Percentiles rank a stretch among this genome's conserved stretches.
phyloP scores from a whole-genome alignment of 805 yeast species.

The Groenewaldozyma tartarivorans region DNA sequence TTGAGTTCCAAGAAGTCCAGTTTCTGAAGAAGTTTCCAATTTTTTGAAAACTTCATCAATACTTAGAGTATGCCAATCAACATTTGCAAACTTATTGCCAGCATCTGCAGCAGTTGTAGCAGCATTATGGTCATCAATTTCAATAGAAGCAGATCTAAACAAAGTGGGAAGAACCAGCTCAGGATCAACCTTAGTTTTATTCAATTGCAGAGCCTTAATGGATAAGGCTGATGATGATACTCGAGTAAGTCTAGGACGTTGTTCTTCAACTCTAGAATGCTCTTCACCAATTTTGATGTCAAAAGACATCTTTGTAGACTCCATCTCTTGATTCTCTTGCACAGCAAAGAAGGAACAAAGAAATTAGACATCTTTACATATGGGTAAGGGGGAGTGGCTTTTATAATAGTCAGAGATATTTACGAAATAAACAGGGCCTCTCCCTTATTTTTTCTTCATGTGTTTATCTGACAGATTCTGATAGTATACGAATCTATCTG shows the following conservation, averaged over 20 bases:
- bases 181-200: constrained; percentile 10
- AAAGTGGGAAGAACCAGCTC: constrained; percentile 11
- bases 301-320: neutral
- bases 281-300: neutral
- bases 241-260: too few species aligned
- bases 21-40: neutral
- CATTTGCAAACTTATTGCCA: neutral
- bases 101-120: neutral
- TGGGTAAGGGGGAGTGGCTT: too few species aligned
- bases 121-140: neutral
- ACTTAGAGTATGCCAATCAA: neutral
- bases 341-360: neutral
- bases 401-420: too few species aligned
- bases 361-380: too few species aligned
- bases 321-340: neutral
- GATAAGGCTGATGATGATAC: too few species aligned
- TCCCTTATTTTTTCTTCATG: too few species aligned
- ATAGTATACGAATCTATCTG: too few species aligned
- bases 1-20: neutral
- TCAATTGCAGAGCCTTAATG: constrained; percentile 13
- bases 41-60: neutral
- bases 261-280: too few species aligned
- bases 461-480: too few species aligned
- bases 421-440: too few species aligned
- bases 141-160: neutral